Conservation (phyloP, 129 eudicot species). For the Artemisia argyi region DNA sequence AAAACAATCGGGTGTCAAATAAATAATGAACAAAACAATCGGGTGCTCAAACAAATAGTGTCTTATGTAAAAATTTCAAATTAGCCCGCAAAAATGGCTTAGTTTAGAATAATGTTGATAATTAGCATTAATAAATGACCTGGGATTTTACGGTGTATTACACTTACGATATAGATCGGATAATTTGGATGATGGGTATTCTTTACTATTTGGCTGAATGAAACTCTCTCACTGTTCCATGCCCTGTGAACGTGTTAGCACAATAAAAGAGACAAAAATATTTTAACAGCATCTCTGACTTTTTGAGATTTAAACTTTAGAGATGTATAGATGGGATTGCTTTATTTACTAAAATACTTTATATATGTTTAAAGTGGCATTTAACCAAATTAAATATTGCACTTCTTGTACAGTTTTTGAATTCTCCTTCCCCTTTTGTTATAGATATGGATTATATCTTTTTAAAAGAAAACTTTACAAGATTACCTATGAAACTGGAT, state of each 20-base stretch:
- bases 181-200: slow-evolving; percentile 52
- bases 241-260: slow-evolving; percentile 90
- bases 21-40: too few species aligned
- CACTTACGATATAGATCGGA: slow-evolving; percentile 19
- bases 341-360: background rate
- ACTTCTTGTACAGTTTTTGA: background rate
- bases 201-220: too few species aligned
- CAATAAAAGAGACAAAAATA: slow-evolving; percentile 74
- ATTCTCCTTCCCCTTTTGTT: slow-evolving; percentile 15
- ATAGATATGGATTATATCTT: slow-evolving; percentile 41
- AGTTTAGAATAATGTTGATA: too few species aligned
- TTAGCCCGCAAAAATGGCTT: too few species aligned
- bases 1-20: too few species aligned
- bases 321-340: background rate
- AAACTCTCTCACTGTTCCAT: slow-evolving; percentile 85
- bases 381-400: background rate
- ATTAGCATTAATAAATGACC: too few species aligned
- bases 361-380: background rate
- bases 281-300: slow-evolving; percentile 22
- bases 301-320: slow-evolving; percentile 3
- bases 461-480: slow-evolving; percentile 54
- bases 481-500: slow-evolving; percentile 82
- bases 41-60: too few species aligned
- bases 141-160: too few species aligned
- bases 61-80: too few species aligned